Base-by-base conservation (phyloP, 345 rosid genomes). In the Pugionium dolabratum region DNA sequence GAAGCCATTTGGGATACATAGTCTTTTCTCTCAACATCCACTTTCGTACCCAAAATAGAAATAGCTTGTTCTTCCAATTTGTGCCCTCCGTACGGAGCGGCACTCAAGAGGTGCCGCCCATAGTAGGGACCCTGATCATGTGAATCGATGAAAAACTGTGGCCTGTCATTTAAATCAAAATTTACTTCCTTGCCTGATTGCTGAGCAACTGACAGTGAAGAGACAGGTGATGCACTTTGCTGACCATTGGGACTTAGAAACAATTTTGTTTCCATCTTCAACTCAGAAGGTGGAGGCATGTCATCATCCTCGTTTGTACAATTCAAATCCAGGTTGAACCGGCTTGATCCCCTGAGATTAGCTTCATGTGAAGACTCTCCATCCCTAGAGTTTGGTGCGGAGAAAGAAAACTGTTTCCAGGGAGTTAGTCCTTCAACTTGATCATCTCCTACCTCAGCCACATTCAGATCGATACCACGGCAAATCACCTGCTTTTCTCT, bases 81-180 rank as follows among this genome's bases (percentile, higher is more conserved):
- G 36, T 81, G 71, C 25, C 69, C 83, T 31, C 83, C 85, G 76
- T 74, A 77, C 4, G 75, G 54, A 44, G 54, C 53, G 35, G 67
- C 33, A 68, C 52, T 82, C 67, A 71, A 83, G 28, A 82, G 73
- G 52, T 76, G 48, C 44, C 44, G 77, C 54, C 78, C 69, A 31
- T 35, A 60, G 73, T 67, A 63, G 8, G 70, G 64, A 44, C 79
- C 87, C 52, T 73, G 89, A 56, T 88, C 89, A 25, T 77, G 76
- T 69, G 81, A 69, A 54, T 85, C 84, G 25, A 49, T 79, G 35
- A 73, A 79, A 66, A 71, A 66, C 53, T 62, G 68, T 5, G 99
- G 96, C 43, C 81, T 79, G 70, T 94, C 99, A 65, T 94, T 94
- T 85, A 94, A 81, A 84, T 94, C 95, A 60, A 94, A 79, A 75